Base-by-base conservation (phyloP, 2,329 filamentous ascomycete species). In the Plenodomus tracheiphilus region DNA sequence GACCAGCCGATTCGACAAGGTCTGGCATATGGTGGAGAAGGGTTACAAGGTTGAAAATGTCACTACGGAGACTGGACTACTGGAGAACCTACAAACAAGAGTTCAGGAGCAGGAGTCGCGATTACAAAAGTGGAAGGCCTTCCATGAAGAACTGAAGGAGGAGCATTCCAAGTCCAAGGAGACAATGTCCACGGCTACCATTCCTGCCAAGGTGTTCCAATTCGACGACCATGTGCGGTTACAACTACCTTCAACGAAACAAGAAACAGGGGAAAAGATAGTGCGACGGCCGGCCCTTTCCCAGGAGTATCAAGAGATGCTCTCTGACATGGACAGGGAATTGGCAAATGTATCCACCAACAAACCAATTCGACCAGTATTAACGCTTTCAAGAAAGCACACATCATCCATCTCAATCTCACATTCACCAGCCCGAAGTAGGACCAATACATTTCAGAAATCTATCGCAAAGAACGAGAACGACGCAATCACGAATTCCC, bases 121-220 rank as follows among this genome's bases (percentile, higher is more conserved):
- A 34, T 70, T 96, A 21, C 79, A 83, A 43, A 85, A 81, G 68
- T 96, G 91, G 91, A 81, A 87, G 59, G 78, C 77, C n/a, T 90
- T 91, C 53, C 74, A 76, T 77, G 82, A 53, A 73, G 77, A 56
- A 41, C 42, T 71, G 28, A 54, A 56, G 30, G 53, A 49, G 13
- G 55, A 66, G 4, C 41, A 43, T 1, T 28, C 53, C 2, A 38
- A 35, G 2, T 21, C 50, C 2, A 32, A 15, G 11, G 28, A 32
- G 15, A 4, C 8, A 8, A 4, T 4, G 28, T 6, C 28, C 8
- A 18, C 48, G 11, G 35, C 25, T 2, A 15, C n/a, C 10, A 22
- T 16, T n/a, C 38, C 17, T 15, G 30, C 32, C 11, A 61, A 59
- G 16, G 13, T 47, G 11, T 59, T 70, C 44, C 62, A 45, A 8